Conservation (phyloP, 805 yeast genomes). For the Vanderwaltozyma tropicalis region DNA sequence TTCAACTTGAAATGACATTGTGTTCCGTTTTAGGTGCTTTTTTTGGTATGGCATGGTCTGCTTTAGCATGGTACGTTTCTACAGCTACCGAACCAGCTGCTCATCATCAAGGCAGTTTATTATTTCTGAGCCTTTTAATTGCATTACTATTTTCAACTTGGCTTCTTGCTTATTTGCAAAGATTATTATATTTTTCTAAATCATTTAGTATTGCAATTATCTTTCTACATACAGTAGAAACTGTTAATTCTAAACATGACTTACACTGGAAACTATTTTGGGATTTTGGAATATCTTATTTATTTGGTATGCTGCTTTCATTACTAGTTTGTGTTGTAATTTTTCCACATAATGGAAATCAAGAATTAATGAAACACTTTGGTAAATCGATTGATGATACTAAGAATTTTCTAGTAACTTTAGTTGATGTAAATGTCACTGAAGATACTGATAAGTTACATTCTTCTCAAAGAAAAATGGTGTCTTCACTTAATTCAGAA, state of each 20-base stretch:
- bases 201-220: conserved; percentile 31
- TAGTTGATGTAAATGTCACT: conserved; percentile 11
- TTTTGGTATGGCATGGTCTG: conserved; percentile 37
- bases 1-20: conserved; percentile 37
- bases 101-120: conserved; percentile 37
- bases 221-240: conserved; percentile 25
- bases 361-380: conserved; percentile 22
- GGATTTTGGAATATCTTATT: conserved; percentile 37
- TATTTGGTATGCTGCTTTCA: conserved; percentile 34
- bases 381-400: conserved; percentile 17
- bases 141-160: conserved; percentile 32
- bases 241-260: conserved; percentile 9
- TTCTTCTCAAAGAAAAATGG: conserved; percentile 24
- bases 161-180: conserved; percentile 32
- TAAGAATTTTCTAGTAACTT: conserved; percentile 17
- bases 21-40: conserved; percentile 32
- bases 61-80: conserved; percentile 34
- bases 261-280: conserved; percentile 30
- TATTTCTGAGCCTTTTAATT: conserved; percentile 33
- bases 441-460: conserved; percentile 12
- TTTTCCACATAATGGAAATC: conserved; percentile 35
- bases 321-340: conserved; percentile 27
- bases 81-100: conserved; percentile 32
- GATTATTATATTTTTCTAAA: conserved; percentile 31
- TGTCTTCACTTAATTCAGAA: conserved; percentile 22